A percentile compares a stretch with the other conserved stretches of the same genome.
phyloP scores from a whole-genome alignment of 495 filamentous ascomycete species.

The Podospora pseudoanserina region DNA sequence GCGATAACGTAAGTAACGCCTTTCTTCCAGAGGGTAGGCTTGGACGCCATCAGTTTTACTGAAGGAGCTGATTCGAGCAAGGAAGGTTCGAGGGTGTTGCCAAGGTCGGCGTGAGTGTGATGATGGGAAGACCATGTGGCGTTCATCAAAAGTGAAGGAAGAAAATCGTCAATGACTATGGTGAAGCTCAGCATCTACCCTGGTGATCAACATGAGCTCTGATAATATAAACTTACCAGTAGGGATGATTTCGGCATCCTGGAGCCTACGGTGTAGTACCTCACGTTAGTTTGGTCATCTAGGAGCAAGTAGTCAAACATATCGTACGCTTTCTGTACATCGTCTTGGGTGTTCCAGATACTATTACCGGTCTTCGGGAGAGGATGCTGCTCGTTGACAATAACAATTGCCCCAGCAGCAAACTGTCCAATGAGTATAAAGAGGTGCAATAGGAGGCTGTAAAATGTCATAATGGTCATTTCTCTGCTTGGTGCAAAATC shows the following conservation, averaged over 20 bases:
- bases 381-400: no score
- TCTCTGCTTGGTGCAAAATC: no score
- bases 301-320: no score
- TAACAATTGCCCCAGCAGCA: no score
- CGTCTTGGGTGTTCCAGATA: no score
- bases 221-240: constrained; percentile 37
- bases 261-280: constrained; percentile 38
- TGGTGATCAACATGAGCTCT: background rate
- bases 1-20: constrained; percentile 39
- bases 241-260: constrained; percentile 59
- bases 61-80: constrained; percentile 49
- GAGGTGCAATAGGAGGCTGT: no score
- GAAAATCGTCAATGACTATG: constrained; percentile 62
- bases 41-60: constrained; percentile 32
- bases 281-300: background rate
- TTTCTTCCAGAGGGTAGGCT: background rate
- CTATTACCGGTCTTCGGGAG: no score
- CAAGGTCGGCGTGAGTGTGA: constrained; percentile 46
- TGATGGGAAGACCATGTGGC: constrained; percentile 44
- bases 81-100: constrained; percentile 57
- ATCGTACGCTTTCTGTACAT: no score
- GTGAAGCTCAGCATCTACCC: background rate
- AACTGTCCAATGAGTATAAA: no score
- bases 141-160: constrained; percentile 49
- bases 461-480: no score